phyloP scores from a whole-genome alignment of 257 asterid species.

The Capsicum pubescens region DNA sequence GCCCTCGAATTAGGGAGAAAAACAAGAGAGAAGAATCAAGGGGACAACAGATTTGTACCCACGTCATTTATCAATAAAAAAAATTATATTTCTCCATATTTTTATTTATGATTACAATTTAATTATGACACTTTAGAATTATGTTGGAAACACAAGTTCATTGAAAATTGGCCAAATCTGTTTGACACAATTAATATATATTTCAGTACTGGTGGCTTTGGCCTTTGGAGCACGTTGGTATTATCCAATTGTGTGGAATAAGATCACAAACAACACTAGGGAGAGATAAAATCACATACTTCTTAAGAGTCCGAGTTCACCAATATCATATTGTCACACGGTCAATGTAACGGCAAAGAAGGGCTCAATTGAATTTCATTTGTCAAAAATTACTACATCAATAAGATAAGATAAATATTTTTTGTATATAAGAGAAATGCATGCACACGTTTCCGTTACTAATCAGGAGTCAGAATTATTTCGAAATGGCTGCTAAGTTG shows the following conservation, averaged over 20 bases:
- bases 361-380: too few relatives aligned
- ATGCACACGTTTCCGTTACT: too few relatives aligned
- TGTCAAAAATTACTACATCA: not conserved
- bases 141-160: not conserved
- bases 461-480: not conserved
- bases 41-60: too few relatives aligned
- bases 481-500: not conserved
- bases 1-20: too few relatives aligned
- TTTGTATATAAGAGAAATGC: not conserved
- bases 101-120: too few relatives aligned
- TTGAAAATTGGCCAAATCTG: conserved; percentile 6
- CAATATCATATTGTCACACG: not conserved
- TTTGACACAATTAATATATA: too few relatives aligned
- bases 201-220: not conserved
- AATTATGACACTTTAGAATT: too few relatives aligned
- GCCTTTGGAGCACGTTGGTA: not conserved
- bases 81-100: too few relatives aligned
- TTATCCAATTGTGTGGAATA: not conserved
- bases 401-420: not conserved
- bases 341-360: not conserved
- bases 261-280: not conserved
- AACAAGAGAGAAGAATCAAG: too few relatives aligned
- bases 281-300: not conserved
- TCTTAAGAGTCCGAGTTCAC: not conserved
- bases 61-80: too few relatives aligned